phyloP scores from a whole-genome alignment of 225 moss, liverwort and hornwort genomes.

The Pleurozium schreberi region DNA sequence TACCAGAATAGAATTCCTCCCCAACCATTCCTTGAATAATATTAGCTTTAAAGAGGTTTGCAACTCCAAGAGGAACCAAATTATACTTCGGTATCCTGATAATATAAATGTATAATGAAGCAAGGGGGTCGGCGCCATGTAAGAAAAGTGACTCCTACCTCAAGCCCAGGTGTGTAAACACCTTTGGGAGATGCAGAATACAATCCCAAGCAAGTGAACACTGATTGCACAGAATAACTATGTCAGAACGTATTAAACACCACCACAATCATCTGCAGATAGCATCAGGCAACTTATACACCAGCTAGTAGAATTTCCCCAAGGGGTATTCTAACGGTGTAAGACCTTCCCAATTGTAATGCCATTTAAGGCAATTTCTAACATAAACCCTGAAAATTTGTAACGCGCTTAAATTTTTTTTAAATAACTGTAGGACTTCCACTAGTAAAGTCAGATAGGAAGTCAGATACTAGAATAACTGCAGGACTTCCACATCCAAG shows the following conservation, averaged over 20 bases:
- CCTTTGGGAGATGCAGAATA: constrained; percentile 53
- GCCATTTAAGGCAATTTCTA: background rate
- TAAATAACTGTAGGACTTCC: background rate
- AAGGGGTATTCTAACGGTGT: background rate
- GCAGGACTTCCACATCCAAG: background rate
- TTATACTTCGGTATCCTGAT: background rate
- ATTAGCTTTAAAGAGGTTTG: background rate
- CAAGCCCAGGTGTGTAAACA: constrained; percentile 49
- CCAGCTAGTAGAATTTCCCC: background rate
- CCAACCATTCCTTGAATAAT: background rate
- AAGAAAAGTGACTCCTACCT: constrained; percentile 13
- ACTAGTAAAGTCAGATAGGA: background rate
- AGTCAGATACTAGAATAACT: too few relatives aligned
- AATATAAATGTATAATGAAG: background rate
- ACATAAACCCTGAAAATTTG: background rate
- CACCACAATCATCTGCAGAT: background rate
- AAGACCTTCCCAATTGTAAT: background rate
- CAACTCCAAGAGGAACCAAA: background rate
- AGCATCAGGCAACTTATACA: background rate
- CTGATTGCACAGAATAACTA: background rate
- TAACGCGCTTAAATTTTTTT: background rate
- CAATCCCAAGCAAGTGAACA: constrained; percentile 48
- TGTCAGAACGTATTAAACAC: background rate
- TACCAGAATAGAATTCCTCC: background rate
- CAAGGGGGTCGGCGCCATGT: background rate